Percentiles rank a stretch among this genome's conserved stretches.
phyloP scores from a whole-genome alignment of 768 basidiomycete species.

The Hygrocybe coccinea region DNA sequence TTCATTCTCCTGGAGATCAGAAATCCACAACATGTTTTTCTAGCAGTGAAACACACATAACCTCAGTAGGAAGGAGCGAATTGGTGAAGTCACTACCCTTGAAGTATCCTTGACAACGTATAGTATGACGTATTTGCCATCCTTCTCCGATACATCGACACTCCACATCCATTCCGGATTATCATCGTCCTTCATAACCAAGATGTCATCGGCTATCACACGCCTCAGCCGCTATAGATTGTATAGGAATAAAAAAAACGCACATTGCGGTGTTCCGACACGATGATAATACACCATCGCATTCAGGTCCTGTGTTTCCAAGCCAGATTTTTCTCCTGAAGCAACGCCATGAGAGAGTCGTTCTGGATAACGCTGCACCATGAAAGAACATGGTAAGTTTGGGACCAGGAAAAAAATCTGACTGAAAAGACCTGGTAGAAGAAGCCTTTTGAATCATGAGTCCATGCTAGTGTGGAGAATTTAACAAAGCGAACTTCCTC shows the following conservation, averaged over 20 bases:
- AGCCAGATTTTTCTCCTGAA: slow-evolving; percentile 49
- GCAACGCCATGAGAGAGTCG: slow-evolving; percentile 29
- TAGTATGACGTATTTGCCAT: slow-evolving; percentile 60
- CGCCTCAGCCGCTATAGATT: background rate
- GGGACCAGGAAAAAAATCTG: background rate
- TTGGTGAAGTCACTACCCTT: slow-evolving; percentile 39
- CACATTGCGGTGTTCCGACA: slow-evolving; percentile 66
- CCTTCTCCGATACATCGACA: slow-evolving; percentile 48
- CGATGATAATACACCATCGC: slow-evolving; percentile 76
- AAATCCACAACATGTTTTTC: slow-evolving; percentile 74
- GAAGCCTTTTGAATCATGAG: slow-evolving; percentile 74
- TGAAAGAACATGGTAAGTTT: background rate
- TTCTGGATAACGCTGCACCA: slow-evolving; percentile 55
- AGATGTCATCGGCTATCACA: slow-evolving; percentile 59
- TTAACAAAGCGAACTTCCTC: slow-evolving; percentile 76
- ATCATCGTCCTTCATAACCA: slow-evolving; percentile 59
- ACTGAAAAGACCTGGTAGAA: slow-evolving; percentile 68
- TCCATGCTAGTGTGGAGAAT: slow-evolving; percentile 70
- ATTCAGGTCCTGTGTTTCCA: slow-evolving; percentile 59
- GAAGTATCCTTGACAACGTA: slow-evolving; percentile 57
- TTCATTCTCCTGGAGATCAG: slow-evolving; percentile 54
- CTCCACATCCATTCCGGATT: slow-evolving; percentile 66
- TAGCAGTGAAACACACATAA: slow-evolving; percentile 22
- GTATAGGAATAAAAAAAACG: background rate
- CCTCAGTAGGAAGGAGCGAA: background rate